Conservation (phyloP, 805 yeast species). For the Candida maesae region DNA sequence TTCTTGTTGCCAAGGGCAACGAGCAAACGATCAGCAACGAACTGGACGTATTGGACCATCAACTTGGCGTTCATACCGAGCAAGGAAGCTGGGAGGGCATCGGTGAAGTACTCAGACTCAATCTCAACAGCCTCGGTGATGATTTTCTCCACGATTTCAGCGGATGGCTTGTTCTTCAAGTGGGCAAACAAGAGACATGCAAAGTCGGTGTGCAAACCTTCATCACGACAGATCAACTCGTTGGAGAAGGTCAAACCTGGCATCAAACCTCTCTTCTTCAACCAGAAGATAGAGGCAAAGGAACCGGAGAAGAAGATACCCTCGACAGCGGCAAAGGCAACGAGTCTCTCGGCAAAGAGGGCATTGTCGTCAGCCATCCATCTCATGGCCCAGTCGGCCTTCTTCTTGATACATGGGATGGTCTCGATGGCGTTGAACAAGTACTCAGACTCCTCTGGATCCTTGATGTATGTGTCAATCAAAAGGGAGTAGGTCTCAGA, state of each 20-base stretch:
- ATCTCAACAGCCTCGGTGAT: constrained; percentile 93
- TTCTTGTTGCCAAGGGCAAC: constrained; percentile 90
- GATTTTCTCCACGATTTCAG: constrained; percentile 73
- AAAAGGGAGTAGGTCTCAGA: constrained; percentile 94
- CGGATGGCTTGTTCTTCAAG: constrained; percentile 82
- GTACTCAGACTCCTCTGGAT: constrained; percentile 86
- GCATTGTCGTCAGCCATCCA: constrained; percentile 92
- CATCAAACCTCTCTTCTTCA: constrained; percentile 98
- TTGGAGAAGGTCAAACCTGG: constrained; percentile 98
- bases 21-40: constrained; percentile 92
- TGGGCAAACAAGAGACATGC: constrained; percentile 95
- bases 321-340: constrained; percentile 98
- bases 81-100: constrained; percentile 89
- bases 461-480: constrained; percentile 94
- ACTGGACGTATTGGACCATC: constrained; percentile 98
- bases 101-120: constrained; percentile 92
- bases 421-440: constrained; percentile 94
- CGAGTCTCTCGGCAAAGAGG: constrained; percentile 89
- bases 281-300: constrained; percentile 97
- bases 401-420: constrained; percentile 93
- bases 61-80: constrained; percentile 92
- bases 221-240: constrained; percentile 97
- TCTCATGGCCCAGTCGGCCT: constrained; percentile 98
- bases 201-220: constrained; percentile 97
- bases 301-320: constrained; percentile 99